These are phyloP conservation scores for Krasilnikovozyma curviuscula DNA, from an alignment of 768 basidiomycete species.

Conservation along the genomic window DNA sequence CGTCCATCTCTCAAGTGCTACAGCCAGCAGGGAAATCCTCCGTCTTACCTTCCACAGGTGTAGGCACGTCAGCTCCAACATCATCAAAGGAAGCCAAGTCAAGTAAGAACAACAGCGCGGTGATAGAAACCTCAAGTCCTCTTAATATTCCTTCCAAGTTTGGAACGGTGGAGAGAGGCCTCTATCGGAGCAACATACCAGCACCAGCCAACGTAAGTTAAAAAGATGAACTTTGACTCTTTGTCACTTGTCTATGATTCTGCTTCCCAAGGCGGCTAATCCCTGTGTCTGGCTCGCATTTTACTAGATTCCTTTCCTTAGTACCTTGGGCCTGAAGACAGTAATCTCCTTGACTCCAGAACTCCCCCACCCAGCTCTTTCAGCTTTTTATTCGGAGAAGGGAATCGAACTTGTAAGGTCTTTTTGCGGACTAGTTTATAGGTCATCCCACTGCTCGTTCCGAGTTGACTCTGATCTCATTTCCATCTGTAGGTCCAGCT, in stretches of 20 bases:
- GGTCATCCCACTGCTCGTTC: not conserved
- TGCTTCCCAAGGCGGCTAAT: not conserved
- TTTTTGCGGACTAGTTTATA: not conserved
- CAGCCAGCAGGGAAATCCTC: too few relatives aligned
- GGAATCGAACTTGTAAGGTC: slow-evolving; percentile 22
- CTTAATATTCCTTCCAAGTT: slow-evolving; percentile 19
- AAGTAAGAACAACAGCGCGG: too few relatives aligned
- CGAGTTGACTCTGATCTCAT: not conserved
- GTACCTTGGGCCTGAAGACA: slow-evolving; percentile 17
- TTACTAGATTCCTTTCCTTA: slow-evolving; percentile 22
- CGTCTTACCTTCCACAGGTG: too few relatives aligned
- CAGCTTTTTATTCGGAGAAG: slow-evolving; percentile 13
- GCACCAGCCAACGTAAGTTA: slow-evolving; percentile 19
- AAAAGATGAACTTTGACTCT: too few relatives aligned
- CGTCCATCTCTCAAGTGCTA: too few relatives aligned
- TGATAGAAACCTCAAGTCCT: too few relatives aligned
- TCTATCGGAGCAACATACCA: slow-evolving; percentile 20
- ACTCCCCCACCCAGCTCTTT: slow-evolving; percentile 20
- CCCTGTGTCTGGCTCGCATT: not conserved
- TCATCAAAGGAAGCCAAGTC: too few relatives aligned
- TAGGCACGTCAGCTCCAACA: too few relatives aligned
- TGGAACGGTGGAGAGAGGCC: slow-evolving; percentile 21
- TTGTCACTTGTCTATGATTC: not conserved
- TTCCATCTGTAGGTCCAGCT: slow-evolving; percentile 16
- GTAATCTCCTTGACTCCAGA: slow-evolving; percentile 23